Evolutionary conservation across 2,329 filamentous ascomycete species (phyloP).

Genomic region (Daldinia sp.): DNA sequence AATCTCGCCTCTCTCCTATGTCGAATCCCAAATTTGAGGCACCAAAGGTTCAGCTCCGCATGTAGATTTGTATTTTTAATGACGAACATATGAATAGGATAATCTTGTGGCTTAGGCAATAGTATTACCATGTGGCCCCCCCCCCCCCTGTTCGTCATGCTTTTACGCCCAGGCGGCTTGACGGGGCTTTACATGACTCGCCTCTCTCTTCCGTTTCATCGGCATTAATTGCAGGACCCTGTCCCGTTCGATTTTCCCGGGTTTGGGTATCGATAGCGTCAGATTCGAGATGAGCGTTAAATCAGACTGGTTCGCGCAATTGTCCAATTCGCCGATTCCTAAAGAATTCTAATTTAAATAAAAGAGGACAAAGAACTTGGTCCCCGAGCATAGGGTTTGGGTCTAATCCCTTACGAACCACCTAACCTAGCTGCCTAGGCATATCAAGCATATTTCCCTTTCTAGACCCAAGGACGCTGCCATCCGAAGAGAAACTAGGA

Average conservation of each 20-base stretch:
- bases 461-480: not conserved
- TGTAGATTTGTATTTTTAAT: no score
- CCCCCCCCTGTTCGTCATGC: not conserved
- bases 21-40: no score
- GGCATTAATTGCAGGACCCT: conserved; percentile 16
- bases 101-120: not conserved
- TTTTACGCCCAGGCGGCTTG: not conserved
- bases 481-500: not conserved
- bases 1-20: conserved; percentile 6
- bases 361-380: not conserved
- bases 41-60: no score
- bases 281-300: conserved; percentile 6
- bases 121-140: no score
- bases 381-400: not conserved
- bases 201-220: conserved; percentile 15
- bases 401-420: not conserved
- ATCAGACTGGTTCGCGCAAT: not conserved
- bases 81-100: not conserved
- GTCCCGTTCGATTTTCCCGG: conserved; percentile 10
- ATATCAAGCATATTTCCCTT: not conserved
- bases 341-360: not conserved
- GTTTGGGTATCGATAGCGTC: conserved; percentile 16
- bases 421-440: no score
- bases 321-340: not conserved
- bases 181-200: not conserved